A percentile compares a stretch with the other conserved stretches of the same genome.
Conservation (phyloP, 306 rosid species). For the Corylus heterophylla region DNA sequence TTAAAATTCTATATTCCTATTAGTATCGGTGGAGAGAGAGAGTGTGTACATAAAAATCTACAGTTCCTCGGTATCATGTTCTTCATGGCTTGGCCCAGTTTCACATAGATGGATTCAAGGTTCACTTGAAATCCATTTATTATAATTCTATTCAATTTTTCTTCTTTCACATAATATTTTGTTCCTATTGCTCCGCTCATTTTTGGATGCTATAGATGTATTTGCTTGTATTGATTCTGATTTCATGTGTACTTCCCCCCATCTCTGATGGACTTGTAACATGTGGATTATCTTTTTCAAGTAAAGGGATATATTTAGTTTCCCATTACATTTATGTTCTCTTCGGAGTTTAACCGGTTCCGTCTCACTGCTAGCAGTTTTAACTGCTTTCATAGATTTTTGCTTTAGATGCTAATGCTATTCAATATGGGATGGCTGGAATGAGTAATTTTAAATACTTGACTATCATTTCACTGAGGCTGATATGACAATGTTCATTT, state of each 20-base stretch:
- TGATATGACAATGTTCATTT: too few relatives aligned
- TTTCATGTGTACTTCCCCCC: slow-evolving; percentile 26
- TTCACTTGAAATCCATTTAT: slow-evolving; percentile 34
- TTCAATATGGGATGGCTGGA: too few relatives aligned
- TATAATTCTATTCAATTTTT: slow-evolving; percentile 40
- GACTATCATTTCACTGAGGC: too few relatives aligned
- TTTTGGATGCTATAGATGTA: slow-evolving; percentile 50
- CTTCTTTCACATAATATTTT: slow-evolving; percentile 9
- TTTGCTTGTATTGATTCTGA: slow-evolving; percentile 35
- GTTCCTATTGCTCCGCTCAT: slow-evolving; percentile 26
- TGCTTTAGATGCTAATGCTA: neutral
- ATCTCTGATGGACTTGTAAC: slow-evolving; percentile 34
- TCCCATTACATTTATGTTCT: neutral
- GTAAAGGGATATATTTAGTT: slow-evolving; percentile 16
- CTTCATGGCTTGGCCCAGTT: slow-evolving; percentile 27
- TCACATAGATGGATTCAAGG: slow-evolving; percentile 38
- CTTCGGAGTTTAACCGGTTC: neutral
- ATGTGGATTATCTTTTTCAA: slow-evolving; percentile 24
- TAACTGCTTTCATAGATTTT: neutral
- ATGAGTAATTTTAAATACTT: too few relatives aligned
- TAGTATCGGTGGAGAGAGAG: slow-evolving; percentile 45
- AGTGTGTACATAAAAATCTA: slow-evolving; percentile 75
- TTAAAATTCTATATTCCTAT: slow-evolving; percentile 42
- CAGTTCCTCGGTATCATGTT: slow-evolving; percentile 44
- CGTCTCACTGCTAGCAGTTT: neutral